Percentiles rank a stretch among this genome's conserved stretches.
phyloP scores from a whole-genome alignment of 2,329 filamentous ascomycete genomes.

The Bipolaris bicolor region DNA sequence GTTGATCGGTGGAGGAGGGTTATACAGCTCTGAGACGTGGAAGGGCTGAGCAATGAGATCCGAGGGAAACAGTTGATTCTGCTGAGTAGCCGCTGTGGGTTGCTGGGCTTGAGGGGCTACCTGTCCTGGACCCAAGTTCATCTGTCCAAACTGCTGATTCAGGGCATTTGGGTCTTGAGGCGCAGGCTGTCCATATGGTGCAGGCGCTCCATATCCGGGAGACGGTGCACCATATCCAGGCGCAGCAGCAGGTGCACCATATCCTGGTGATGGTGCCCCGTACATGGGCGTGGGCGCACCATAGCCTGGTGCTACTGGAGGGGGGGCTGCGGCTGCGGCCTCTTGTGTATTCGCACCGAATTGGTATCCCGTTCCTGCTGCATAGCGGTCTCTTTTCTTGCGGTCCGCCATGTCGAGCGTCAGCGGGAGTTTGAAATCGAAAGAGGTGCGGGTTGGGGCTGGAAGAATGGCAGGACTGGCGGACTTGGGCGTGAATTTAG shows the following conservation, averaged over 20 bases:
- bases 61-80: constrained; percentile 87
- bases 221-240: constrained; percentile 43
- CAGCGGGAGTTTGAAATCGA: constrained; percentile 16
- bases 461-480: constrained; percentile 18
- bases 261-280: constrained; percentile 43
- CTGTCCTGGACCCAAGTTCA: constrained; percentile 65
- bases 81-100: constrained; percentile 40
- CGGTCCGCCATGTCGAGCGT: constrained; percentile 41
- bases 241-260: constrained; percentile 36
- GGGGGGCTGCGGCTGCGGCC: constrained; percentile 55
- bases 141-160: constrained; percentile 80
- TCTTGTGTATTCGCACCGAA: constrained; percentile 84
- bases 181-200: constrained; percentile 49
- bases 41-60: constrained; percentile 93
- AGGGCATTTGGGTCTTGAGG: constrained; percentile 66
- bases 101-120: constrained; percentile 39
- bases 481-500: constrained; percentile 31
- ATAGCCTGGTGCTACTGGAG: constrained; percentile 26
- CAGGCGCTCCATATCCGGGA: constrained; percentile 42
- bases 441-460: constrained; percentile 16
- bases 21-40: constrained; percentile 89
- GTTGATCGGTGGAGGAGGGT: constrained; percentile 88
- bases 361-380: constrained; percentile 91
- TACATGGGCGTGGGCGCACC: constrained; percentile 50
- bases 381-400: constrained; percentile 95